These are phyloP conservation scores for Helichrysum umbraculigerum DNA, from an alignment of 129 eudicot genomes.

Conservation along the genomic window DNA sequence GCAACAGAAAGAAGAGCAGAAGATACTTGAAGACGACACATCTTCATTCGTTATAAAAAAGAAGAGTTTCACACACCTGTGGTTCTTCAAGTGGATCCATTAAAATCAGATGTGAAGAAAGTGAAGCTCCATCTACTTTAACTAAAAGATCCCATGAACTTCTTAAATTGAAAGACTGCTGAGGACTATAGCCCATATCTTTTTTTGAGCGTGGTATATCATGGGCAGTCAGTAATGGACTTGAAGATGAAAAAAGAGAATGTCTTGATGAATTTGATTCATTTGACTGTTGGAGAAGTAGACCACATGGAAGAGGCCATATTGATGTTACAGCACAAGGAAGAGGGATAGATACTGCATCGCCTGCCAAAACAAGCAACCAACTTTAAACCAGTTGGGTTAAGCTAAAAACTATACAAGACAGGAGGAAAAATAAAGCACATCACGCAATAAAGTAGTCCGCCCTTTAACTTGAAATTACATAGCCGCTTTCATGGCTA, in stretches of 20 bases:
- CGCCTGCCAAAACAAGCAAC: constrained; percentile 60
- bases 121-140: constrained; percentile 42
- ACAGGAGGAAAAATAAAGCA: background rate
- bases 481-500: constrained; percentile 1
- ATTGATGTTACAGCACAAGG: constrained; percentile 68
- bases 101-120: constrained; percentile 39
- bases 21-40: constrained; percentile 1
- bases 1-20: background rate
- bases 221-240: constrained; percentile 52
- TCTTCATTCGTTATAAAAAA: background rate
- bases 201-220: constrained; percentile 62
- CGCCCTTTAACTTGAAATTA: constrained; percentile 8
- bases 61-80: constrained; percentile 51
- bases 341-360: constrained; percentile 70
- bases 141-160: constrained; percentile 43
- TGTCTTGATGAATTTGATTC: constrained; percentile 50
- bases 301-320: constrained; percentile 97
- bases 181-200: constrained; percentile 74
- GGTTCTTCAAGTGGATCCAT: constrained; percentile 87
- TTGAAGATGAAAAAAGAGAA: constrained; percentile 55
- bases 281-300: constrained; percentile 82
- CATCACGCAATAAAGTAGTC: background rate
- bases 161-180: constrained; percentile 34
- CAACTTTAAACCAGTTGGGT: constrained; percentile 20
- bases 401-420: constrained; percentile 10